Evolutionary conservation across 2,329 filamentous ascomycete genomes (phyloP).

Genomic region (Fusarium sp.): DNA sequence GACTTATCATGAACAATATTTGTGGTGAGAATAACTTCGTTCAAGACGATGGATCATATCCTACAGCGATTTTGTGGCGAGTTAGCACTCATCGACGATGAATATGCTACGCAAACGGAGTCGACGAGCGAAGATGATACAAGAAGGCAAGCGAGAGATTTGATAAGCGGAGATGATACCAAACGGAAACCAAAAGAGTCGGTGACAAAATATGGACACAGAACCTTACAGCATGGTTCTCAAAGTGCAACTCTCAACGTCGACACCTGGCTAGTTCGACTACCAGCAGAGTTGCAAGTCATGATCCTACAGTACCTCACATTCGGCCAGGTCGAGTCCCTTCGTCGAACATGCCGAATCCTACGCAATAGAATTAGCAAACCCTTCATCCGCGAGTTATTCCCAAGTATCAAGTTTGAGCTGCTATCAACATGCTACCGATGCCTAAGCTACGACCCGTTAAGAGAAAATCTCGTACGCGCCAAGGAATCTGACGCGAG

Average conservation of each 20-base stretch:
- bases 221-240: fast-evolving
- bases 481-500: constrained; percentile 50
- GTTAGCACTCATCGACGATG: constrained; percentile 1
- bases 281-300: constrained; percentile 61
- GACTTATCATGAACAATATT: not conserved
- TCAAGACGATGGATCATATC: constrained; percentile 5
- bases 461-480: constrained; percentile 53
- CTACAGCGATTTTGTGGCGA: constrained; percentile 13
- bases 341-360: constrained; percentile 59
- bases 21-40: constrained; percentile 1
- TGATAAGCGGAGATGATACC: not conserved
- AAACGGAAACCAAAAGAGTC: not conserved
- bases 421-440: constrained; percentile 59
- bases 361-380: constrained; percentile 56
- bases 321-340: constrained; percentile 61
- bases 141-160: not conserved
- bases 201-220: not conserved
- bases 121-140: not conserved
- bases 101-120: not conserved
- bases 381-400: constrained; percentile 54
- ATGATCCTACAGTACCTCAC: constrained; percentile 58
- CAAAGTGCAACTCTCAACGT: not conserved
- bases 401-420: constrained; percentile 53
- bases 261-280: constrained; percentile 49
- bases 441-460: constrained; percentile 57